phyloP scores from a whole-genome alignment of 352 stramenopile species.

The Globisporangium spinosum region DNA sequence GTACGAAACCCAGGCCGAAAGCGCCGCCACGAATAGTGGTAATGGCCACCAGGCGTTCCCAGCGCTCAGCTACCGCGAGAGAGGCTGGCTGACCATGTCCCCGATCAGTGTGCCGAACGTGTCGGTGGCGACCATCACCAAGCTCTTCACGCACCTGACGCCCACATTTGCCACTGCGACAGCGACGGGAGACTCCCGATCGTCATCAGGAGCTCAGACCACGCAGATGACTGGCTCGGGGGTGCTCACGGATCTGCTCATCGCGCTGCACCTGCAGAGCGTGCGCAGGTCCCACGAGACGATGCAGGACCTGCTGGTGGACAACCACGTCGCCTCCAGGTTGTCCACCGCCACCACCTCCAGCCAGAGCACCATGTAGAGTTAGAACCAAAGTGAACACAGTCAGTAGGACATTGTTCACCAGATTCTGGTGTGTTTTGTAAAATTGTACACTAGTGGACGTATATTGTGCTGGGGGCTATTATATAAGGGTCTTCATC shows the following conservation, averaged over 20 bases:
- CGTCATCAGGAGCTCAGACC: neutral
- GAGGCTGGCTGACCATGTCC: neutral
- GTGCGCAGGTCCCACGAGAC: slow-evolving; percentile 5
- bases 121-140: neutral
- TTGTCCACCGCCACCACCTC: neutral
- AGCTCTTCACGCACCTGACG: slow-evolving; percentile 6
- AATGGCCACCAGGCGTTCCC: neutral
- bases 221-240: neutral
- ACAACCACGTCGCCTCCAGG: neutral
- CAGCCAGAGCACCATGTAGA: neutral
- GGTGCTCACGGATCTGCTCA: slow-evolving; percentile 12
- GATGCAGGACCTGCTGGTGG: slow-evolving; percentile 8
- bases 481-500: slow-evolving; percentile 11
- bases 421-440: no score
- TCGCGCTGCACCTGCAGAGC: slow-evolving; percentile 11
- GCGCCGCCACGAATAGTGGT: neutral
- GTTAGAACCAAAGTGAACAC: neutral
- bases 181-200: neutral
- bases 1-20: slow-evolving; percentile 5
- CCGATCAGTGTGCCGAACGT: slow-evolving; percentile 3
- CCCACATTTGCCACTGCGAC: neutral
- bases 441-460: neutral
- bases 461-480: slow-evolving; percentile 6
- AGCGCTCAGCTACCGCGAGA: neutral
- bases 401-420: neutral